phyloP scores from a whole-genome alignment of 257 asterid species.

The Parsonsia alboflavescens region DNA sequence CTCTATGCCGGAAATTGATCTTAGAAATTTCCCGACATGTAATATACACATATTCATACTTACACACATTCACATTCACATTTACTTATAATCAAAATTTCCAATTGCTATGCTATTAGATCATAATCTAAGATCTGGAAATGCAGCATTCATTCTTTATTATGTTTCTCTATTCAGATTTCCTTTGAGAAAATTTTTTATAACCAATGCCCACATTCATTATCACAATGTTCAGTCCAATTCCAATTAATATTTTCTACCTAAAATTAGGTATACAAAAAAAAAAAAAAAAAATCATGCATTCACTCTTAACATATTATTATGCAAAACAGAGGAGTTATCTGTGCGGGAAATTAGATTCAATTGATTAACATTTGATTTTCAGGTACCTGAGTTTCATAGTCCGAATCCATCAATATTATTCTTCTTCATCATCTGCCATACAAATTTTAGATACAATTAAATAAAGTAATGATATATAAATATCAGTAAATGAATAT shows the following conservation, averaged over 20 bases:
- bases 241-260: too few relatives aligned
- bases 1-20: conserved; percentile 76
- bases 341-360: too few relatives aligned
- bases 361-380: too few relatives aligned
- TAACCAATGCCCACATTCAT: background rate
- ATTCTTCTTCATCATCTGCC: too few relatives aligned
- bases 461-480: too few relatives aligned
- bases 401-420: too few relatives aligned
- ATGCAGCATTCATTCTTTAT: background rate
- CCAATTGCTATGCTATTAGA: background rate
- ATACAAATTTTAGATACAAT: too few relatives aligned
- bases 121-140: background rate
- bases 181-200: background rate
- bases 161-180: background rate
- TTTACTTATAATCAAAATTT: background rate
- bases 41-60: background rate
- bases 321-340: background rate
- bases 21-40: conserved; percentile 72
- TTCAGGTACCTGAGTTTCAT: conserved; percentile 60
- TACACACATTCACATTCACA: background rate
- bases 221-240: background rate
- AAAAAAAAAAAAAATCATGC: background rate
- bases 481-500: too few relatives aligned
- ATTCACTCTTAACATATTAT: background rate
- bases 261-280: too few relatives aligned